Conservation (phyloP, 805 yeast species). For the Spathaspora girioi region DNA sequence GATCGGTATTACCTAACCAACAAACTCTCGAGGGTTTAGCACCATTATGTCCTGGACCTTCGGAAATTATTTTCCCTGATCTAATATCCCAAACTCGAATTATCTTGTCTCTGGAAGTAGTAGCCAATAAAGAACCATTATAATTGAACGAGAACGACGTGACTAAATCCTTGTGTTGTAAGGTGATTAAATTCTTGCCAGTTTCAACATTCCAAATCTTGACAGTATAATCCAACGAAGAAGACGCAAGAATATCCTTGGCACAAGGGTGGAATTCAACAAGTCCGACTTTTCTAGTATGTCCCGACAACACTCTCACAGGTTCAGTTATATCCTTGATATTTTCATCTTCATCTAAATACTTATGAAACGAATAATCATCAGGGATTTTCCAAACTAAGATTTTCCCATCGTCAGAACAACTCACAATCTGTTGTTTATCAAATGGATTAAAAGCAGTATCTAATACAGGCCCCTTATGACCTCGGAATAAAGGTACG, state of each 20-base stretch:
- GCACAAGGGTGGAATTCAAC: conserved; percentile 88
- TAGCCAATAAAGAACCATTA: conserved; percentile 82
- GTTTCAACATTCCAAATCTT: conserved; percentile 86
- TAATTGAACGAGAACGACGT: conserved; percentile 91
- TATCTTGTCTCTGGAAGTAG: conserved; percentile 87
- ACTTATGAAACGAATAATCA: conserved; percentile 67
- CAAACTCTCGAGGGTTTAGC: conserved; percentile 85
- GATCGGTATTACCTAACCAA: conserved; percentile 86
- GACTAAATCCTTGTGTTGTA: conserved; percentile 85
- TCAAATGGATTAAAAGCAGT: conserved; percentile 95
- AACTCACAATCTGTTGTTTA: conserved; percentile 67
- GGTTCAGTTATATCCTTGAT: conserved; percentile 68
- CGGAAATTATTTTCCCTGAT: conserved; percentile 66
- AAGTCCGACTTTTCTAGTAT: conserved; percentile 90
- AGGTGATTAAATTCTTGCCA: conserved; percentile 65
- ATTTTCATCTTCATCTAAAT: conserved; percentile 50
- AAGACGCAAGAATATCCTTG: conserved; percentile 78
- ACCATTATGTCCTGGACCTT: conserved; percentile 88
- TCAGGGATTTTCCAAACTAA: conserved; percentile 87
- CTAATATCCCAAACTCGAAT: conserved; percentile 91
- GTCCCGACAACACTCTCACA: conserved; percentile 70
- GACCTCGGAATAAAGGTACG: conserved; percentile 93
- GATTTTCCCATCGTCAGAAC: conserved; percentile 77
- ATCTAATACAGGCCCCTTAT: conserved; percentile 90
- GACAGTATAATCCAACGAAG: conserved; percentile 86